These are phyloP conservation scores for Thielaviopsis ethacetica DNA, from an alignment of 2,329 filamentous ascomycete genomes.

Conservation along the genomic window DNA sequence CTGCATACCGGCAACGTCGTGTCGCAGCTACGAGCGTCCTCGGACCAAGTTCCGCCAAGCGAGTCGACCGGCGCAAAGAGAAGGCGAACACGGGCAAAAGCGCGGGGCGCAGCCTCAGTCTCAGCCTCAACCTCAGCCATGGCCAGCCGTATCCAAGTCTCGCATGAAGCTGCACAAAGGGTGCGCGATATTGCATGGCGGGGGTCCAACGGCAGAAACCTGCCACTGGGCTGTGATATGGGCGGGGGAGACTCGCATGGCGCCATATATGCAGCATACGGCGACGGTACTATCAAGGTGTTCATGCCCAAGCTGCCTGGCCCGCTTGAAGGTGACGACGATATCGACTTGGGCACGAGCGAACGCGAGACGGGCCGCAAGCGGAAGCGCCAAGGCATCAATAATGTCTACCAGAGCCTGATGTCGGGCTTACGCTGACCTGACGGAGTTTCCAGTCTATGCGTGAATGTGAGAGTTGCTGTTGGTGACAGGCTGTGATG, in stretches of 20 bases:
- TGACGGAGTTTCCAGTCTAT: neutral
- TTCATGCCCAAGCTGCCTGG: constrained; percentile 52
- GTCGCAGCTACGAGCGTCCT: constrained; percentile 50
- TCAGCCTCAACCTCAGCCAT: constrained; percentile 31
- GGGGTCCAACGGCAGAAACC: constrained; percentile 41
- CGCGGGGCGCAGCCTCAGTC: constrained; percentile 29
- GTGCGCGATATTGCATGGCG: constrained; percentile 66
- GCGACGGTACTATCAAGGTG: constrained; percentile 66
- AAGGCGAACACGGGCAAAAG: neutral
- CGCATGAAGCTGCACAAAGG: constrained; percentile 33
- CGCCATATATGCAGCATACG: constrained; percentile 61
- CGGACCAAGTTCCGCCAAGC: neutral
- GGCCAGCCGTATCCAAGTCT: neutral
- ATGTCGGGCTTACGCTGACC: constrained; percentile 26
- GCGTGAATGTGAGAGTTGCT: neutral
- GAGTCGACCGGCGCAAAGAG: neutral
- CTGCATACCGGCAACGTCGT: constrained; percentile 61
- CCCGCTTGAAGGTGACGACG: constrained; percentile 31
- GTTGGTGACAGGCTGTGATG: neutral
- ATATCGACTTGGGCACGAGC: constrained; percentile 25
- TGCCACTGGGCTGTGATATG: constrained; percentile 42
- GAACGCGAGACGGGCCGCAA: constrained; percentile 25
- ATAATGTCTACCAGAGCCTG: constrained; percentile 64
- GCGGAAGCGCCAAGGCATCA: constrained; percentile 59
- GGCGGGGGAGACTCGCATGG: constrained; percentile 36